These are phyloP conservation scores for Sclerotiophoma versabilis DNA, from an alignment of 2,329 filamentous ascomycete species.

Conservation along the genomic window DNA sequence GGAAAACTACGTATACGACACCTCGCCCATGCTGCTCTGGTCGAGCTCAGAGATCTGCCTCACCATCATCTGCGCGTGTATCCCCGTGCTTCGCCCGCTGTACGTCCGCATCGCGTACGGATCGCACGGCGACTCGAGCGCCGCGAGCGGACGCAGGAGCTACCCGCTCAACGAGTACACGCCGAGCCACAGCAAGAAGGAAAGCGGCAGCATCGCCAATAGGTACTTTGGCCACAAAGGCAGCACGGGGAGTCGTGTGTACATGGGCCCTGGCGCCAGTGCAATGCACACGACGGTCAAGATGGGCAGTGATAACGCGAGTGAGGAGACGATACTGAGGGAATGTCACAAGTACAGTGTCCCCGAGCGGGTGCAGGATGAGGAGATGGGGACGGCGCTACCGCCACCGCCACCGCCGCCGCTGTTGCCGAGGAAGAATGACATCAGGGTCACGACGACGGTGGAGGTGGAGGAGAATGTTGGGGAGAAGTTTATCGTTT, in stretches of 20 bases:
- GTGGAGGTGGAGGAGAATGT: slow-evolving; percentile 16
- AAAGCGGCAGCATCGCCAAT: slow-evolving; percentile 14
- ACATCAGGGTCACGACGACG: slow-evolving; percentile 15
- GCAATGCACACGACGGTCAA: slow-evolving; percentile 30
- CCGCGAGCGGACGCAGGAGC: slow-evolving; percentile 16
- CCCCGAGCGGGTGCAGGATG: background rate
- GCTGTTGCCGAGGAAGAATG: background rate
- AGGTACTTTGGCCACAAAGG: slow-evolving; percentile 7
- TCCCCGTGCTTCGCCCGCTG: slow-evolving; percentile 53
- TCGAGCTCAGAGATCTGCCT: slow-evolving; percentile 54
- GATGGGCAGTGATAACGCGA: slow-evolving; percentile 31
- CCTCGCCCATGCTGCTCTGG: slow-evolving; percentile 41
- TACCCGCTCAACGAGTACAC: slow-evolving; percentile 33
- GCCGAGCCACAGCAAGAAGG: slow-evolving; percentile 23
- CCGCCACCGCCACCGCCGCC: background rate
- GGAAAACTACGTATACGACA: slow-evolving; percentile 44
- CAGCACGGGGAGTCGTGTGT: slow-evolving; percentile 21
- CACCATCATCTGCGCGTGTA: slow-evolving; percentile 60
- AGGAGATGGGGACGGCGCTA: background rate
- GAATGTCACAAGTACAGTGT: slow-evolving; percentile 19
- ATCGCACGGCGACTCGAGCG: slow-evolving; percentile 26
- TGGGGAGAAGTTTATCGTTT: slow-evolving; percentile 13
- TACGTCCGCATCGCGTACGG: slow-evolving; percentile 48
- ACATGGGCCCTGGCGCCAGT: slow-evolving; percentile 27
- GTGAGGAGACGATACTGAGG: slow-evolving; percentile 38